These are phyloP conservation scores for Diphasiastrum complanatum DNA, from an alignment of 83 land plant species.

Conservation along the genomic window DNA sequence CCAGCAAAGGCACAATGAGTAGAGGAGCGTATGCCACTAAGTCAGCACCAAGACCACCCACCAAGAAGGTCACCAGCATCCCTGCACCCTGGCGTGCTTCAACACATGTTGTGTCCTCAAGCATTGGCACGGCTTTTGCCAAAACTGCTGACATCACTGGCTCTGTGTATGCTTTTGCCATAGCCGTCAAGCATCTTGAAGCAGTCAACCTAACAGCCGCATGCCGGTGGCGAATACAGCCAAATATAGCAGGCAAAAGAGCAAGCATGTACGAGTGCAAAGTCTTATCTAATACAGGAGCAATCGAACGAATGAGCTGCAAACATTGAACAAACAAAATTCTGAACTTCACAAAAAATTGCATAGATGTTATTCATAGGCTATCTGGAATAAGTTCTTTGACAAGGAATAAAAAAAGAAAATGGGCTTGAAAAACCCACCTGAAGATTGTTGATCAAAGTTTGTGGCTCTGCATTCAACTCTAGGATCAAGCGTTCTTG, in stretches of 20 bases:
- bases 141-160: conserved; percentile 70
- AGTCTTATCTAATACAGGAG: conserved; percentile 53
- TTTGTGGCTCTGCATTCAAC: conserved; percentile 60
- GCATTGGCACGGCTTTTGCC: conserved; percentile 71
- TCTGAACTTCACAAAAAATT: neutral
- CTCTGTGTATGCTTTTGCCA: conserved; percentile 70
- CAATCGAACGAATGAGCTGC: conserved; percentile 74
- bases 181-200: conserved; percentile 78
- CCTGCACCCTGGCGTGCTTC: conserved; percentile 98
- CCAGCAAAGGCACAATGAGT: conserved; percentile 87
- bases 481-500: conserved; percentile 3
- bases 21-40: conserved; percentile 82
- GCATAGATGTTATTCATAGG: neutral
- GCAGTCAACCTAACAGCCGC: conserved; percentile 84
- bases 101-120: conserved; percentile 55
- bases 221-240: conserved; percentile 77
- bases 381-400: neutral
- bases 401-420: neutral
- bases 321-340: neutral
- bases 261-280: conserved; percentile 52
- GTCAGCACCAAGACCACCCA: conserved; percentile 75
- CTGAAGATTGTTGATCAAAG: conserved; percentile 85
- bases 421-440: conserved; percentile 14
- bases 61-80: conserved; percentile 79
- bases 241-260: conserved; percentile 80